Percentiles rank a stretch among this genome's conserved stretches.
These are phyloP conservation scores for Penicillium sp. DNA, from an alignment of 2,329 filamentous ascomycete genomes.

Conservation along the genomic window DNA sequence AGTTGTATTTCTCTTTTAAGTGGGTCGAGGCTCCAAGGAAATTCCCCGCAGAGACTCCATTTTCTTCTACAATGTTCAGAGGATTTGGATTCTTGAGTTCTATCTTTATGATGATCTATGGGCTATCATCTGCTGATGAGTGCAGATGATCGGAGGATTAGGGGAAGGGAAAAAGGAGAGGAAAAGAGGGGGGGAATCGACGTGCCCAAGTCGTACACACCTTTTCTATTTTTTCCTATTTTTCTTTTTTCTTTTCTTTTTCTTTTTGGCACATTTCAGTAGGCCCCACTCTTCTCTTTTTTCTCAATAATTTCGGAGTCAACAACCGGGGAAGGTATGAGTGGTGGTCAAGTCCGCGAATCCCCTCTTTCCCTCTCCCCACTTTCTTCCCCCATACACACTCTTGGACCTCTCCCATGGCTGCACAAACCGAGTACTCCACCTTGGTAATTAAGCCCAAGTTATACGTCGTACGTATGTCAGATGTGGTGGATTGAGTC, in stretches of 20 bases:
- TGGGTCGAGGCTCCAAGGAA: constrained; percentile 10
- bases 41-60: constrained; percentile 7
- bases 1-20: background rate
- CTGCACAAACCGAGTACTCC: constrained; percentile 15
- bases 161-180: background rate
- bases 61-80: background rate
- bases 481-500: background rate
- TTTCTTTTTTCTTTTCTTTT: background rate
- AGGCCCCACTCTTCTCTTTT: constrained; percentile 11
- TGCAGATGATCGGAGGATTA: background rate
- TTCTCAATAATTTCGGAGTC: constrained; percentile 6
- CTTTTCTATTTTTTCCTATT: background rate
- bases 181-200: background rate
- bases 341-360: background rate
- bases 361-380: background rate
- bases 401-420: constrained; percentile 3
- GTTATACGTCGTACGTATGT: background rate
- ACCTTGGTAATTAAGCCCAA: background rate
- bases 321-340: constrained; percentile 9
- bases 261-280: background rate
- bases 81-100: background rate
- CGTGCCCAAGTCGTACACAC: background rate
- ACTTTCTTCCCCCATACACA: constrained; percentile 1
- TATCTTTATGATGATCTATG: background rate
- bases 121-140: background rate